phyloP scores from a whole-genome alignment of 2,329 filamentous ascomycete species.

The Phyllosticta capitalensis region DNA sequence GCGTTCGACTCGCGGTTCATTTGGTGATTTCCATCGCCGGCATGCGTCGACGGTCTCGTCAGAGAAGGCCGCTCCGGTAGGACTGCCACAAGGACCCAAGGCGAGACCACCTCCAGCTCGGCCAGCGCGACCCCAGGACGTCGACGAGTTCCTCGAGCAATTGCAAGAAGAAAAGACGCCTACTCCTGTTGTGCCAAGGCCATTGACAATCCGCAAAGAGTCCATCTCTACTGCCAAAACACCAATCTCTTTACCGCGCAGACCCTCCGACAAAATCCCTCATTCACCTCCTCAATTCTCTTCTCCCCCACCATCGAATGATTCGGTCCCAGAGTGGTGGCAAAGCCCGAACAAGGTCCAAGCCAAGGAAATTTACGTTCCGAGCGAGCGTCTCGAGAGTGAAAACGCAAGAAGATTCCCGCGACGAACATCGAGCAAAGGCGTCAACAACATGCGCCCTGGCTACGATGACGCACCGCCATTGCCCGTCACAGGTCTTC shows the following conservation, averaged over 20 bases:
- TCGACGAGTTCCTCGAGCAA: slow-evolving; percentile 29
- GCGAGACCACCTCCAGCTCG: slow-evolving; percentile 16
- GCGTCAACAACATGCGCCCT: slow-evolving; percentile 11
- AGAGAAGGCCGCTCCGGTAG: slow-evolving; percentile 23
- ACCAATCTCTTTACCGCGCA: slow-evolving; percentile 11
- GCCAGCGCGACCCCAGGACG: slow-evolving; percentile 14
- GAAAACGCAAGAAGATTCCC: slow-evolving; percentile 8
- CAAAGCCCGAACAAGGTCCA: background rate
- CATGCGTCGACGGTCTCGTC: slow-evolving; percentile 22
- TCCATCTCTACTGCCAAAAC: background rate
- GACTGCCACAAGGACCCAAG: slow-evolving; percentile 10
- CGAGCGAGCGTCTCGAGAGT: background rate
- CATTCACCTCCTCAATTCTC: slow-evolving; percentile 1
- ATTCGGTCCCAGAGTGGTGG: slow-evolving; percentile 4
- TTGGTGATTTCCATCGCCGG: slow-evolving; percentile 8
- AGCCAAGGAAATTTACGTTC: background rate
- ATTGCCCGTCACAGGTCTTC: slow-evolving; percentile 14
- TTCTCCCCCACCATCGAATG: background rate
- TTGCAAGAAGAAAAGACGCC: slow-evolving; percentile 24
- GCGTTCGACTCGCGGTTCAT: slow-evolving; percentile 16
- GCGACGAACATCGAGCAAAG: slow-evolving; percentile 18
- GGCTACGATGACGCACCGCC: slow-evolving; percentile 14
- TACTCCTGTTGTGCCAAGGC: background rate
- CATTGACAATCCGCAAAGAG: background rate
- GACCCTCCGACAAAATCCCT: slow-evolving; percentile 18